A percentile compares a stretch with the other conserved stretches of the same genome.
Evolutionary conservation across 768 basidiomycete species (phyloP).

Genomic region (Pleurotus eryngii): DNA sequence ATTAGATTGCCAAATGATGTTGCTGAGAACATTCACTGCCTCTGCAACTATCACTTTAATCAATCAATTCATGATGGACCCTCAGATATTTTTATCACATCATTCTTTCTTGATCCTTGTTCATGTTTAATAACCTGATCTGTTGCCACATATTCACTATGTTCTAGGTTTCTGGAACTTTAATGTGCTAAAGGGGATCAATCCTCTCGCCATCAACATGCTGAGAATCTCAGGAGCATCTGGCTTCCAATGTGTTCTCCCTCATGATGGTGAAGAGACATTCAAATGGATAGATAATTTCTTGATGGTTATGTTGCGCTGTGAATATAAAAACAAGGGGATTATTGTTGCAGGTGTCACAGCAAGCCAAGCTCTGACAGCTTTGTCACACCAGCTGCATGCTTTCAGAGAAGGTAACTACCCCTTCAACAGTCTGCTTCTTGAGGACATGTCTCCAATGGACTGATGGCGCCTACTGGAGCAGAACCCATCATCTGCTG

Average conservation of each 20-base stretch:
- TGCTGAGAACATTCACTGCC: not conserved
- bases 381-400: constrained; percentile 13
- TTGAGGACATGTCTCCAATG: constrained; percentile 1
- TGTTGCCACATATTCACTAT: not conserved
- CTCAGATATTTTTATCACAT: constrained; percentile 25
- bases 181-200: constrained; percentile 7
- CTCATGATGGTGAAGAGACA: not conserved
- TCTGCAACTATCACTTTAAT: constrained; percentile 19
- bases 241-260: not conserved
- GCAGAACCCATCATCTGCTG: constrained; percentile 19
- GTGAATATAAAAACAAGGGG: constrained; percentile 7
- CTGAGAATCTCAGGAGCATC: constrained; percentile 7
- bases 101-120: constrained; percentile 32
- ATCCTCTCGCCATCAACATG: constrained; percentile 1
- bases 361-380: constrained; percentile 9
- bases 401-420: constrained; percentile 9
- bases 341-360: constrained; percentile 11
- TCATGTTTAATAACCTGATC: not conserved
- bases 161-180: constrained; percentile 9
- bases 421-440: constrained; percentile 14
- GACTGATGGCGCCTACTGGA: constrained; percentile 14
- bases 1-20: not conserved
- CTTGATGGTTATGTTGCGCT: not conserved
- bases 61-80: constrained; percentile 26
- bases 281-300: constrained; percentile 3